These are phyloP conservation scores for Quillaja saponaria DNA, from an alignment of 306 rosid species.

Conservation along the genomic window DNA sequence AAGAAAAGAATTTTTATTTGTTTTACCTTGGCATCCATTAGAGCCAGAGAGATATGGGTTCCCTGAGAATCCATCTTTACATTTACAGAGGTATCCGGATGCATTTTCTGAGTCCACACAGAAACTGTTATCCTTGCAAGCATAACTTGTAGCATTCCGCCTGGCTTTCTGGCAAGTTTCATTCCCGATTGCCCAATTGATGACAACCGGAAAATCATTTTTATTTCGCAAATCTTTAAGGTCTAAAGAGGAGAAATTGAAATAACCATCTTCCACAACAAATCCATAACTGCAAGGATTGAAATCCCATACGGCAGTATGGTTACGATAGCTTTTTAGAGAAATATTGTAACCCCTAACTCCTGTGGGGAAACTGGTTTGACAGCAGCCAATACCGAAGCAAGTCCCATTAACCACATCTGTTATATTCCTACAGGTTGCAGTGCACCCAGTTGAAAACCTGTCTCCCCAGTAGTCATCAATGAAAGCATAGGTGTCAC, in stretches of 20 bases:
- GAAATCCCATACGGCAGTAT: not conserved
- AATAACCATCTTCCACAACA: slow-evolving; percentile 1
- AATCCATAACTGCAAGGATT: slow-evolving; percentile 32
- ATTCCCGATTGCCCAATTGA: slow-evolving; percentile 28
- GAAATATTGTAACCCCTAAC: not conserved
- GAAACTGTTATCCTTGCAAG: slow-evolving; percentile 9
- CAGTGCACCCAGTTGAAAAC: not conserved
- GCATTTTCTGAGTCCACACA: not conserved
- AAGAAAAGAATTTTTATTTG: not conserved
- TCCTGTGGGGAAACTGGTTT: slow-evolving; percentile 9
- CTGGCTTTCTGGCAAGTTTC: slow-evolving; percentile 1
- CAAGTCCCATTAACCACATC: not conserved
- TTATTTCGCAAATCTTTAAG: not conserved
- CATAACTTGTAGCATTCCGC: not conserved
- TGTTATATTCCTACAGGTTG: not conserved
- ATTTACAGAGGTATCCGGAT: slow-evolving; percentile 34
- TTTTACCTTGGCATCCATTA: slow-evolving; percentile 35
- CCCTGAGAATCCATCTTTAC: slow-evolving; percentile 35
- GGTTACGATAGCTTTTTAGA: not conserved
- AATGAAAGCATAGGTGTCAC: slow-evolving; percentile 26
- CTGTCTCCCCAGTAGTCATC: not conserved
- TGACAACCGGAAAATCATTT: not conserved
- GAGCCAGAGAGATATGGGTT: slow-evolving; percentile 30
- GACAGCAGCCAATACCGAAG: slow-evolving; percentile 30
- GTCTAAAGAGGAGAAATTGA: not conserved